These are phyloP conservation scores for Kingdonia uniflora DNA, from an alignment of 164 flowering plant species.

Conservation along the genomic window DNA sequence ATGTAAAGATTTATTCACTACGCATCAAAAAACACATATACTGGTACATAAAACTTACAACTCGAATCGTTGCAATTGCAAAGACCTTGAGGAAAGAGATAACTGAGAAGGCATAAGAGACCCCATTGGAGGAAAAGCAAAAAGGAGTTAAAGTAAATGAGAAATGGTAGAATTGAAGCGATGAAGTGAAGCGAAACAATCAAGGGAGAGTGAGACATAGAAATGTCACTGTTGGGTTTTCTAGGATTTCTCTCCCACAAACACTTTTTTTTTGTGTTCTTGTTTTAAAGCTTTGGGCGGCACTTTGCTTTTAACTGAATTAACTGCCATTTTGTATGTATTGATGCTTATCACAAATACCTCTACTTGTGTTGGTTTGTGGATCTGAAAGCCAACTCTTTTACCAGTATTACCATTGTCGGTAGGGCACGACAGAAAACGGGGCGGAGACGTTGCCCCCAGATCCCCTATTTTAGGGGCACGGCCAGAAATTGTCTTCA, in stretches of 20 bases:
- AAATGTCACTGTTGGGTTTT: not conserved
- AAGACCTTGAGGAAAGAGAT: slow-evolving; percentile 1
- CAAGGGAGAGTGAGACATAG: not conserved
- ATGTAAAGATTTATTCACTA: too few species aligned
- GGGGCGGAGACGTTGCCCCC: too few species aligned
- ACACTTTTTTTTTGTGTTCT: too few species aligned
- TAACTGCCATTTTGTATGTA: not conserved
- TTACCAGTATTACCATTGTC: too few species aligned
- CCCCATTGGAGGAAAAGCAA: slow-evolving; percentile 3
- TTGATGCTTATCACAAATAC: too few species aligned
- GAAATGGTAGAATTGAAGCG: not conserved
- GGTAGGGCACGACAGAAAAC: too few species aligned
- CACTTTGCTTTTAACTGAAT: not conserved
- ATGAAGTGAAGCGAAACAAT: not conserved
- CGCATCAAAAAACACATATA: too few species aligned
- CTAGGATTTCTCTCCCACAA: slow-evolving; percentile 8
- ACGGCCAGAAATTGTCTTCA: too few species aligned
- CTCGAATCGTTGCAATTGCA: not conserved
- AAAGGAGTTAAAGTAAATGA: not conserved
- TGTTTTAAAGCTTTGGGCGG: too few species aligned
- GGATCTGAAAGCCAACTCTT: too few species aligned
- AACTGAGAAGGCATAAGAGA: slow-evolving; percentile 3
- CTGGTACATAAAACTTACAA: not conserved
- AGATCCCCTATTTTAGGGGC: too few species aligned
- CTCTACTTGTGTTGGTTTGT: too few species aligned